Evolutionary conservation across 2,329 filamentous ascomycete genomes (phyloP), one percentile per base, ranked within the genome.

Genomic region (Colletotrichum gigasporum): DNA sequence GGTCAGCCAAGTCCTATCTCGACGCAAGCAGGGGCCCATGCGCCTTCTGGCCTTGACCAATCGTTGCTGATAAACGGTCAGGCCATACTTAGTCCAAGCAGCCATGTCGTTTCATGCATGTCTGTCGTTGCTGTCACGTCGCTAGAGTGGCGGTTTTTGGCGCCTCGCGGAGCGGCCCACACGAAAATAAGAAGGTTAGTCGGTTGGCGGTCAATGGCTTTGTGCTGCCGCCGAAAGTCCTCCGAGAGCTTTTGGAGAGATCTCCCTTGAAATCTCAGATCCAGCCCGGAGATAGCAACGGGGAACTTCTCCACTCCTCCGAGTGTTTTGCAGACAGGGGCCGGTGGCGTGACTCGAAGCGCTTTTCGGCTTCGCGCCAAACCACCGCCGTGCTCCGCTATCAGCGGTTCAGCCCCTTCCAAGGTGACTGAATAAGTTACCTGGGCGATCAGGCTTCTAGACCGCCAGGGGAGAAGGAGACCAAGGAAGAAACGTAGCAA

Each of bases 341-440:
- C 34, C 48, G 56, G 56, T 55, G 42, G 47, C 62, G 28, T 51
- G 62, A 55, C 62, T 61, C 56, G 48, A 44, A 34, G 20, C 22
- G 35, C 28, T 35, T 16, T 32, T 61, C 34, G 34, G 42, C 44
- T 30, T 54, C 41, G 61, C 14, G 37, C 48, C 48, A 30, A 53
- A 42, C 55, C 34, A 37, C 34, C 5, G 28, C 47, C 39, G n/a
- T 35, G 26, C 61, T 54, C 41, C 61, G 56, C 60, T 47, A 60
- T 39, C 39, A 45, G 54, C 37, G 24, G 37, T 41, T 41, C 54
- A 54, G 34, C 56, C 42, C 41, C 48, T 35, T 48, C 22, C 18
- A 32, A 35, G 34, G 32, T 42, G 47, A 50, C 18, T 47, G 56
- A 44, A 26, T 20, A 20, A 50, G 2, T 12, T 8, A 30, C 56